A percentile compares a stretch with the other conserved stretches of the same genome.
phyloP scores from a whole-genome alignment of 768 basidiomycete species.

The Tylopilus sp. region DNA sequence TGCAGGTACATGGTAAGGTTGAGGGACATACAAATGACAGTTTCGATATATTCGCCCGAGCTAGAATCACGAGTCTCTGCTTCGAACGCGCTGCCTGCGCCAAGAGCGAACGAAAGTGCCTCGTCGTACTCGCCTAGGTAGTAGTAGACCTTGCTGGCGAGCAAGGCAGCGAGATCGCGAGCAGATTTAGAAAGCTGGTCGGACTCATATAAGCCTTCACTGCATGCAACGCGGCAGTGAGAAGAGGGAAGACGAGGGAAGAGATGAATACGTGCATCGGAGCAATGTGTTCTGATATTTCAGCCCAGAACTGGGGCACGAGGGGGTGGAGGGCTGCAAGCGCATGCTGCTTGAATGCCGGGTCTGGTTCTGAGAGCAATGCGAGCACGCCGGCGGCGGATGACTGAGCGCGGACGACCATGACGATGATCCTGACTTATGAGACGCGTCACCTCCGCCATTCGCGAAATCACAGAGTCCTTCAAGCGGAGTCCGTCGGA shows the following conservation, averaged over 20 bases:
- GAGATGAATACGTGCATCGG: conserved; percentile 61
- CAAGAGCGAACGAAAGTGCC: conserved; percentile 91
- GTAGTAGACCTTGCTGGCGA: conserved; percentile 98
- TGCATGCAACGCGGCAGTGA: conserved; percentile 31
- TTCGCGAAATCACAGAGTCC: conserved; percentile 20
- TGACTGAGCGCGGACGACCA: conserved; percentile 73
- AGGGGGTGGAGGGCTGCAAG: conserved; percentile 77
- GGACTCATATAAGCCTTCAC: conserved; percentile 88
- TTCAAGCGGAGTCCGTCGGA: conserved; percentile 32
- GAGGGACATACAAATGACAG: conserved; percentile 80
- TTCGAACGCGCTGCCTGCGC: conserved; percentile 85
- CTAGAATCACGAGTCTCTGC: conserved; percentile 58
- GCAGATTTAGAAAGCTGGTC: conserved; percentile 69
- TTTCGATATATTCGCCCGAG: conserved; percentile 89
- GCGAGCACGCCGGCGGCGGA: conserved; percentile 90
- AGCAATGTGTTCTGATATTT: conserved; percentile 93
- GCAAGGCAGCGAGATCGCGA: conserved; percentile 80
- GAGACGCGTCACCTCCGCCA: conserved; percentile 45
- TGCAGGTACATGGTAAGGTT: not conserved
- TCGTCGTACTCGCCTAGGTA: conserved; percentile 95
- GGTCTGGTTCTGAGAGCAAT: conserved; percentile 84
- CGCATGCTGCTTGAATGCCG: conserved; percentile 87
- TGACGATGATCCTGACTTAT: conserved; percentile 24
- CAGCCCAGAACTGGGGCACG: conserved; percentile 96
- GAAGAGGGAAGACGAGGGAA: conserved; percentile 5